Evolutionary conservation across 106 monocot species (phyloP).

Genomic region (Phalaenopsis equestris): DNA sequence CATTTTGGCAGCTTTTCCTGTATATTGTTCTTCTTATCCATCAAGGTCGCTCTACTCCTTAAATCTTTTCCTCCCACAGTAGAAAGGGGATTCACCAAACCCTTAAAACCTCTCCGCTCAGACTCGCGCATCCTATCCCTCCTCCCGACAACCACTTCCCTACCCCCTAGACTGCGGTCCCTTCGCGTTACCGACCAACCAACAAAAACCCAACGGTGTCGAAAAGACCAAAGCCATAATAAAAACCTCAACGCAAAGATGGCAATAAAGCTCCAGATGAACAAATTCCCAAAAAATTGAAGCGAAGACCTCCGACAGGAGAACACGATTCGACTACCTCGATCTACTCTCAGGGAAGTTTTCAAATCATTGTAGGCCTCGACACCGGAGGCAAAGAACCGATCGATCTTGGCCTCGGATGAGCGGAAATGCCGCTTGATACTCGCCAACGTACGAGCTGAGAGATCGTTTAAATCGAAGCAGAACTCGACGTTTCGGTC

Average conservation of each 20-base stretch:
- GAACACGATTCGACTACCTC: constrained; percentile 42
- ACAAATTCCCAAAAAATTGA: constrained; percentile 28
- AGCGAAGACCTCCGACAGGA: constrained; percentile 68
- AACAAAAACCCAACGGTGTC: constrained; percentile 12
- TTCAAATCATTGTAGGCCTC: constrained; percentile 57
- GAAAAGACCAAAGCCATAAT: constrained; percentile 18
- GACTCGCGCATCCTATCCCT: constrained; percentile 6
- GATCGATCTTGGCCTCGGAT: constrained; percentile 19
- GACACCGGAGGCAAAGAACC: constrained; percentile 33
- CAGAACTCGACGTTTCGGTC: constrained; percentile 29
- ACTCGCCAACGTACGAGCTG: constrained; percentile 15
- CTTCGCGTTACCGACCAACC: constrained; percentile 31
- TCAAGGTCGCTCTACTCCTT: neutral
- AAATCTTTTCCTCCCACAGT: constrained; percentile 5
- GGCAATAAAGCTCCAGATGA: constrained; percentile 32
- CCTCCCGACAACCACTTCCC: constrained; percentile 77
- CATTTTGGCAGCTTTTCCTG: constrained; percentile 53
- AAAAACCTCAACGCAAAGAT: constrained; percentile 24
- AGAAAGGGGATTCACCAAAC: constrained; percentile 30
- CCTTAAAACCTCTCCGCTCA: constrained; percentile 14
- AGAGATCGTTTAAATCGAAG: constrained; percentile 29
- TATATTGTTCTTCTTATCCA: constrained; percentile 13
- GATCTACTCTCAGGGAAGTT: constrained; percentile 39
- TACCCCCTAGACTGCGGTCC: constrained; percentile 86
- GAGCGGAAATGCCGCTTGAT: constrained; percentile 9